These are phyloP conservation scores for Zoysia pacifica DNA, from an alignment of 176 grass and related monocot genomes.

Conservation along the genomic window DNA sequence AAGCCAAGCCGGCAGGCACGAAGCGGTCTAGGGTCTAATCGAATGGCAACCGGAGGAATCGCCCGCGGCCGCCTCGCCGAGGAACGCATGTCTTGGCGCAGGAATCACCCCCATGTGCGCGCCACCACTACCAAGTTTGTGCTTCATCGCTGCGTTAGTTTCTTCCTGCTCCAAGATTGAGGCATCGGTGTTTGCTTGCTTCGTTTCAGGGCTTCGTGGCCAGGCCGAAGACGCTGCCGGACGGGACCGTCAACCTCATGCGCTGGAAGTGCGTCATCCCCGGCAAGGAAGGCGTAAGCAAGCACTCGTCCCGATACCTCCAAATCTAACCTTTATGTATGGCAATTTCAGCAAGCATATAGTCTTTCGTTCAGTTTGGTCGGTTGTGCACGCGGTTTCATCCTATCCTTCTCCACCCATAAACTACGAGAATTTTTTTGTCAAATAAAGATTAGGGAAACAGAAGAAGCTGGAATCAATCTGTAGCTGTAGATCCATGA, in stretches of 20 bases:
- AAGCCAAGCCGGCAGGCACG: not conserved
- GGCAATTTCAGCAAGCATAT: not conserved
- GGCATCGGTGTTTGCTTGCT: not conserved
- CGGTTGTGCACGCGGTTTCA: not conserved
- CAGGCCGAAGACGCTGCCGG: conserved; percentile 74
- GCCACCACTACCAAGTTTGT: not conserved
- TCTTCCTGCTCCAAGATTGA: not conserved
- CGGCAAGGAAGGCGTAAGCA: conserved; percentile 75
- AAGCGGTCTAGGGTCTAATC: not conserved
- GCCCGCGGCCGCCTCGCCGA: conserved; percentile 78
- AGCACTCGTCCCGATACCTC: not conserved
- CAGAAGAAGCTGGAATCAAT: too few species aligned
- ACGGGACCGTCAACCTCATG: conserved; percentile 87
- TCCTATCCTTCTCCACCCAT: not conserved
- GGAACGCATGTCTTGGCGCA: conserved; percentile 88
- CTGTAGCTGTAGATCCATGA: too few species aligned
- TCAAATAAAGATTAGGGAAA: not conserved
- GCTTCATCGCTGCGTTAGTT: not conserved
- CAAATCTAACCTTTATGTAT: not conserved
- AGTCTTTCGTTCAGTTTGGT: not conserved
- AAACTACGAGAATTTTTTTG: not conserved
- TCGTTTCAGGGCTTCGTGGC: conserved; percentile 82
- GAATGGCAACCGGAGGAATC: conserved; percentile 37
- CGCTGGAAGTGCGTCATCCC: conserved; percentile 79
- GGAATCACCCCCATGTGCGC: conserved; percentile 74